phyloP scores from a whole-genome alignment of 768 basidiomycete genomes.

The Amanita thiersii region DNA sequence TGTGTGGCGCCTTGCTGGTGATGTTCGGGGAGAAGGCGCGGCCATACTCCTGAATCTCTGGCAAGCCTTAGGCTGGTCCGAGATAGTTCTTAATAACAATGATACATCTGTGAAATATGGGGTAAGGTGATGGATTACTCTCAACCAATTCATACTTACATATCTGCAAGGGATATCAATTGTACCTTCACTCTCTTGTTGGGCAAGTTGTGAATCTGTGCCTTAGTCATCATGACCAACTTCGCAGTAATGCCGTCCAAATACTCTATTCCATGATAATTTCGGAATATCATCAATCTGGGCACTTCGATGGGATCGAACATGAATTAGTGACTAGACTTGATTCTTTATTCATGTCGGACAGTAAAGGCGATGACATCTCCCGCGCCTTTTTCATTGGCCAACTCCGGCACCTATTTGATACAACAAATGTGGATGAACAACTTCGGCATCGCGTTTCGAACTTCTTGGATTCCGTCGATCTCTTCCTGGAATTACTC shows the following conservation, averaged over 20 bases:
- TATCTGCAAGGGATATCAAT: slow-evolving; percentile 66
- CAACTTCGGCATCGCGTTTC: slow-evolving; percentile 71
- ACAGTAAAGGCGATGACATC: slow-evolving; percentile 85
- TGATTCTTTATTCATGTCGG: slow-evolving; percentile 89
- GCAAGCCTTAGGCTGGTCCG: slow-evolving; percentile 79
- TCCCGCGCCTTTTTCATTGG: slow-evolving; percentile 90
- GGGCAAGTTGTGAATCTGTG: slow-evolving; percentile 89
- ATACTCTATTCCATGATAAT: slow-evolving; percentile 96
- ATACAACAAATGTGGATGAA: slow-evolving; percentile 73
- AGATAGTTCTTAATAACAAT: slow-evolving; percentile 41
- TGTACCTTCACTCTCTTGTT: slow-evolving; percentile 73
- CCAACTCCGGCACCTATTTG: slow-evolving; percentile 85
- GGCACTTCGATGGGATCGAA: slow-evolving; percentile 84
- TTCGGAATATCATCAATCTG: slow-evolving; percentile 79
- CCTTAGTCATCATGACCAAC: slow-evolving; percentile 88
- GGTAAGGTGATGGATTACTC: slow-evolving; percentile 35
- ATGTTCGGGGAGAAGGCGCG: slow-evolving; percentile 89
- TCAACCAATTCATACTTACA: slow-evolving; percentile 4
- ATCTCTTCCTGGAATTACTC: slow-evolving; percentile 87
- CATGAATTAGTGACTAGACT: slow-evolving; percentile 87
- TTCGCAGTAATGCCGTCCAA: slow-evolving; percentile 84
- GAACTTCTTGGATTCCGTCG: slow-evolving; percentile 81
- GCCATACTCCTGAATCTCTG: slow-evolving; percentile 72
- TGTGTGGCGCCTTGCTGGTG: slow-evolving; percentile 93
- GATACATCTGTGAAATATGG: slow-evolving; percentile 59